Evolutionary conservation across 2,329 filamentous ascomycete species (phyloP).

Genomic region (Hymenoscyphus scutula): DNA sequence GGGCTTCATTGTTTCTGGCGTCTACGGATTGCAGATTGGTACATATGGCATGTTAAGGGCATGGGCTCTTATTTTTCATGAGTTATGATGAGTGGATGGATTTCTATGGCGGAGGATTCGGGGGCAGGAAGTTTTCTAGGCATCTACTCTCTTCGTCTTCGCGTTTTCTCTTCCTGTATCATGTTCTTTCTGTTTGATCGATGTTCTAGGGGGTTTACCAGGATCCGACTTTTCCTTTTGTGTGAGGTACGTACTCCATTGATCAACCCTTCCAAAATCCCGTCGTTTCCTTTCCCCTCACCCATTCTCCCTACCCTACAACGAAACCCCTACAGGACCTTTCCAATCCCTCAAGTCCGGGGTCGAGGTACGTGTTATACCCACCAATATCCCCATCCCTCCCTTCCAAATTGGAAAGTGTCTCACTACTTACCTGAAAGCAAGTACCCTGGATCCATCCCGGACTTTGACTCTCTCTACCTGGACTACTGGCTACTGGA

Average conservation of each 20-base stretch:
- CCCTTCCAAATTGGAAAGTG: not conserved
- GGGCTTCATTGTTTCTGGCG: conserved; percentile 12
- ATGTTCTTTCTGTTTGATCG: conserved; percentile 17
- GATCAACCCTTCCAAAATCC: conserved; percentile 3
- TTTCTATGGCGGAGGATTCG: conserved; percentile 9
- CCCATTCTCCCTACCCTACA: not conserved
- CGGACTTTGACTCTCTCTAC: not conserved
- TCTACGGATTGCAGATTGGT: conserved; percentile 10
- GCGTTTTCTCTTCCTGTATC: conserved; percentile 11
- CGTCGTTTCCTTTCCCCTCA: too few species aligned
- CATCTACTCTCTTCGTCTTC: conserved; percentile 31
- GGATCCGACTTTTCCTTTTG: conserved; percentile 14
- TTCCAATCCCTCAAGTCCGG: not conserved
- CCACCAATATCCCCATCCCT: conserved; percentile 14
- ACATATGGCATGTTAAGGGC: conserved; percentile 9
- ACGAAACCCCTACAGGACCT: not conserved
- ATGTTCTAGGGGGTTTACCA: conserved; percentile 5
- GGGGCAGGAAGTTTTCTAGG: conserved; percentile 18
- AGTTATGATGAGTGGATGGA: conserved; percentile 8
- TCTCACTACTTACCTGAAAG: conserved; percentile 36
- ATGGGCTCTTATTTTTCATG: conserved; percentile 1
- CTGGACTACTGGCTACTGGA: too few species aligned
- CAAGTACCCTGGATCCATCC: conserved; percentile 16
- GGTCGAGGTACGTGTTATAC: conserved; percentile 15
- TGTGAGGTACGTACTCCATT: conserved; percentile 32